These are phyloP conservation scores for Metschnikowia dekortorum DNA, from an alignment of 805 yeast genomes.

Conservation along the genomic window DNA sequence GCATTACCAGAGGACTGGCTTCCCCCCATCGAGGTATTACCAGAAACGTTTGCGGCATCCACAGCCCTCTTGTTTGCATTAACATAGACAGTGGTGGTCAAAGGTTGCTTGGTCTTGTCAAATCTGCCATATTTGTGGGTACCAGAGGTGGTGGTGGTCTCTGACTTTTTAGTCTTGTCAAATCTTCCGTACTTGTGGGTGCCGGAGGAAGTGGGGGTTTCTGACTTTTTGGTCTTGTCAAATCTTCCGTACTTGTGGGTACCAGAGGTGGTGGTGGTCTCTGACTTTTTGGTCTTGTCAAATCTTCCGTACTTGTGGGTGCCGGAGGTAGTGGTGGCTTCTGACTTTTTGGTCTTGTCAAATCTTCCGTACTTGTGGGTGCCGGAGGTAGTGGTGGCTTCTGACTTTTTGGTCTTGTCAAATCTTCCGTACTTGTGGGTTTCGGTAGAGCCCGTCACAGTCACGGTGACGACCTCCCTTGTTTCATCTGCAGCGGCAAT, in stretches of 20 bases:
- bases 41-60: constrained; percentile 1
- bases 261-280: constrained; percentile 21
- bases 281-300: constrained; percentile 40
- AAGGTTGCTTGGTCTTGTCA: constrained; percentile 30
- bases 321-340: constrained; percentile 10
- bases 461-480: constrained; percentile 15
- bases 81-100: constrained; percentile 34
- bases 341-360: constrained; percentile 16
- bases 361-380: constrained; percentile 18
- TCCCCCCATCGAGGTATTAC: constrained; percentile 14
- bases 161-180: constrained; percentile 34
- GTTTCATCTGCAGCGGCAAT: constrained; percentile 14
- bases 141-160: constrained; percentile 29
- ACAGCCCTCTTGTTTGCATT: constrained; percentile 16
- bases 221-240: constrained; percentile 13
- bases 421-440: constrained; percentile 23
- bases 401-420: constrained; percentile 18
- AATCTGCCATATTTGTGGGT: constrained; percentile 34
- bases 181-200: constrained; percentile 30
- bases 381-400: constrained; percentile 14
- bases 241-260: constrained; percentile 25
- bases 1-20: constrained; percentile 23
- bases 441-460: constrained; percentile 16
- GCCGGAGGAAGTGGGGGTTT: constrained; percentile 19
- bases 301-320: constrained; percentile 57